Evolutionary conservation across 108 stramenopile species (phyloP), one percentile per base, ranked within the genome.

Genomic region (Parietichytrium sp.): DNA sequence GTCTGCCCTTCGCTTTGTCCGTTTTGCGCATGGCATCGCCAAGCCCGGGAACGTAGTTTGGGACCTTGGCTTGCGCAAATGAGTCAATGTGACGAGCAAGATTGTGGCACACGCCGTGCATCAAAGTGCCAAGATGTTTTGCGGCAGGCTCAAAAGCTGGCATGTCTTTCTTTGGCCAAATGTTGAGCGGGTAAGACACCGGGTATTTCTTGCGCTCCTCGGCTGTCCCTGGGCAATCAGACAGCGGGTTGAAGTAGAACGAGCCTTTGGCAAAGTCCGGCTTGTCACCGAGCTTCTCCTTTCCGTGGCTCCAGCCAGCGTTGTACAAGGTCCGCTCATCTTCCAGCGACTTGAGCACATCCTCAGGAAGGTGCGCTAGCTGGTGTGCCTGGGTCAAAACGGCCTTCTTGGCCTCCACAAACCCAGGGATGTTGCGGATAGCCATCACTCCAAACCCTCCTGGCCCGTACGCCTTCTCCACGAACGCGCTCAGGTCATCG

Each of bases 231-330:
- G 95, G 94, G 15, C 51, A 51, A 83, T 96, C 94, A 18, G 89
- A 85, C 8, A 93, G 25, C 7, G 93, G 95, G 50, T 85, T 85
- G 87, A 92, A 96, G 54, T 93, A 96, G 77, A 93, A 96, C 18
- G 90, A 90, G 13, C 87, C 95, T 84, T 96, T 96, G 81, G 92
- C 88, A 49, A 85, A 85, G 78, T 96, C 95, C 3, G 94, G 95
- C 81, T 87, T 80, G 72, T 93, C 91, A 10, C 90, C 91, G 45
- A 96, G 87, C 79, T 92, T 94, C 84, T 96, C 95, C 81, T 94
- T 96, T 12, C 95, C 95, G 72, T 91, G 92, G 26, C 87, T 88
- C 94, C 94, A 96, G 29, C 95, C 95, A 15, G 94, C 92, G 82
- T 96, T 94, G 85, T 93, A 96, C 45, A 94, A 30, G 50, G 91